Percentiles rank a stretch among this genome's conserved stretches.
Evolutionary conservation across 2,329 filamentous ascomycete species (phyloP).

Genomic region (Balansia obtecta): DNA sequence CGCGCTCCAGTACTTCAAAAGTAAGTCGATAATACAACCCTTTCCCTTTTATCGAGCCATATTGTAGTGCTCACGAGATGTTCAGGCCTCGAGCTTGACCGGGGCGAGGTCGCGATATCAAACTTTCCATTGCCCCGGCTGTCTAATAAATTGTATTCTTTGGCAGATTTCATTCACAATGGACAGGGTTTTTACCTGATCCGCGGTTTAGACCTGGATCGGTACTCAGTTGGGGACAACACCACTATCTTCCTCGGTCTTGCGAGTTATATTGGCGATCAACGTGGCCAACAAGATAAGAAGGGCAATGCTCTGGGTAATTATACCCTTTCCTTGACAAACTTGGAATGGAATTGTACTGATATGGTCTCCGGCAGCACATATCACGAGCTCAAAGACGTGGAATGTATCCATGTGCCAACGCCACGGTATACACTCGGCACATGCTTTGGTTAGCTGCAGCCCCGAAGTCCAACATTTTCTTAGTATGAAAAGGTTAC

Average conservation of each 20-base stretch:
- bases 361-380: slow-evolving; percentile 22
- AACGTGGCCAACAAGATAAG: slow-evolving; percentile 37
- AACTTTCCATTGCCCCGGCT: slow-evolving; percentile 30
- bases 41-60: too few relatives aligned
- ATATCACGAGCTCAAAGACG: slow-evolving; percentile 32
- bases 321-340: slow-evolving; percentile 11
- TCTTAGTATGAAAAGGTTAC: neutral
- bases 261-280: slow-evolving; percentile 41
- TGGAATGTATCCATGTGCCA: slow-evolving; percentile 31
- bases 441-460: slow-evolving; percentile 26
- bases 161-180: slow-evolving; percentile 24
- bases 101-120: slow-evolving; percentile 21
- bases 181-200: slow-evolving; percentile 41
- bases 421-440: slow-evolving; percentile 39
- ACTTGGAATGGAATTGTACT: neutral
- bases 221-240: slow-evolving; percentile 40
- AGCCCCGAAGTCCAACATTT: neutral
- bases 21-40: neutral
- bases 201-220: slow-evolving; percentile 35
- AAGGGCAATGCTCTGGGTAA: slow-evolving; percentile 35
- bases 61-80: neutral
- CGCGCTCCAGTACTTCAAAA: neutral
- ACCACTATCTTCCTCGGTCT: slow-evolving; percentile 43
- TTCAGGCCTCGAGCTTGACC: slow-evolving; percentile 20
- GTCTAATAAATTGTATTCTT: slow-evolving; percentile 19